Evolutionary conservation across 2,329 filamentous ascomycete genomes (phyloP), one percentile per base, ranked within the genome.

Genomic region (Rhynchosporium secalis): DNA sequence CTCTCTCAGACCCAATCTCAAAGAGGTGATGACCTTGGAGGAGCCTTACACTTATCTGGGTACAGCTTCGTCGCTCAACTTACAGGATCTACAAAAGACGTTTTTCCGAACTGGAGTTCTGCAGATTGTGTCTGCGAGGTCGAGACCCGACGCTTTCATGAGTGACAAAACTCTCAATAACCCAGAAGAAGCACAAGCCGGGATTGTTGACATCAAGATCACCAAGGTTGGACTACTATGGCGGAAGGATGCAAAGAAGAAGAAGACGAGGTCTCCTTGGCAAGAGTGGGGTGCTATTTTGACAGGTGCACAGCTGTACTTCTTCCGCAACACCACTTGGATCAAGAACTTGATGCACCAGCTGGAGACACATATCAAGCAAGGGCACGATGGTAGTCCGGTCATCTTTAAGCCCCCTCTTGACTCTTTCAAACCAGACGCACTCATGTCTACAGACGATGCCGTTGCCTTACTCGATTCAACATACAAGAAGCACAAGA

Each of bases 261-360:
- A 95, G 78, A 96, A 96, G 76, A 89, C 92, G 0, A 85, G 94
- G 48, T 97, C 94, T 10, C 94, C 95, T 1, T 99, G 95, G 95
- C 94, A 97, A 73, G 95, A 99, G 81, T 99, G 95, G 95, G 95
- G 95, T 58, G 95, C 92, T 29, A 90, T 99, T 62, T 82, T 99
- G 36, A 99, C 95, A 0, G 92, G 94, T n/a, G 96, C 95, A 5
- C 94, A 97, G 72, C 83, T 99, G 7, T 99, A 97, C 75, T 92
- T 99, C 75, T 99, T 98, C 79, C 88, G 91, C 62, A 97, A 98
- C 73, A 89, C 92, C 4, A 82, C 87, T 26, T 99, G 95, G 94
- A 87, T 96, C 40, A 98, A 96, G 76, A 90, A 84, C 62, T 77
- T 99, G 66, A 92, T 98, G 79, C 85, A 90, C 66, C 95, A 99